Base-by-base conservation (phyloP, 768 basidiomycete species). In the Lyophyllum atratum region DNA sequence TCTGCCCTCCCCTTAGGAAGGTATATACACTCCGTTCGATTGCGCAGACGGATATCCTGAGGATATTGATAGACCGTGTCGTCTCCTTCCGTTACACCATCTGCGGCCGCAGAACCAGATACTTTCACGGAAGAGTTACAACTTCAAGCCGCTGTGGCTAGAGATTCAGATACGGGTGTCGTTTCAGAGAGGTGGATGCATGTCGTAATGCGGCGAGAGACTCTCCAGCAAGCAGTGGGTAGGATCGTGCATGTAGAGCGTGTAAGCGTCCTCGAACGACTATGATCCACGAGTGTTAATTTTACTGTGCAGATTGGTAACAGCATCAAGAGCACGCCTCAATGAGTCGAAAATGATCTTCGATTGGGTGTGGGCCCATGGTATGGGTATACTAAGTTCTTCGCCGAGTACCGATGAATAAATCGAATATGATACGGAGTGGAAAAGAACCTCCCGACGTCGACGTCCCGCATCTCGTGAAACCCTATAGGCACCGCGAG, bases 121-220 rank as follows among this genome's bases (percentile, higher is more conserved):
- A n/a, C 43, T 7, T 64, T 59, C 37, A 55, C 56, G 51, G 26
- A 45, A 49, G 57, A 59, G 26, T 49, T 62, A 34, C 64, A 62
- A 55, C 48, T 53, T n/a, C 50, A 51, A 47, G 59, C 50, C 2
- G 26, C 22, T 12, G 56, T 45, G n/a, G 57, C 39, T 22, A 64
- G 52, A 55, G 59, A 49, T 47, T 40, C 39, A 28, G 59, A 57
- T 25, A 53, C 26, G 21, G 22, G 33, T 8, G 39, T 26, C 10
- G 56, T 34, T 22, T 62, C 61, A 22, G 67, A 68, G 31, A 58
- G 65, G 49, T 72, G 69, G 72, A 71, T 72, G 65, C 64, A 65
- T 40, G 64, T 71, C 25, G 71, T 73, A 33, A 58, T 62, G 28
- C 65, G 68, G 17, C 64, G 70, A 47, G 69, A 73, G 49, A 70